These are phyloP conservation scores for Byssothecium circinans DNA, from an alignment of 2,329 filamentous ascomycete genomes.

Conservation along the genomic window DNA sequence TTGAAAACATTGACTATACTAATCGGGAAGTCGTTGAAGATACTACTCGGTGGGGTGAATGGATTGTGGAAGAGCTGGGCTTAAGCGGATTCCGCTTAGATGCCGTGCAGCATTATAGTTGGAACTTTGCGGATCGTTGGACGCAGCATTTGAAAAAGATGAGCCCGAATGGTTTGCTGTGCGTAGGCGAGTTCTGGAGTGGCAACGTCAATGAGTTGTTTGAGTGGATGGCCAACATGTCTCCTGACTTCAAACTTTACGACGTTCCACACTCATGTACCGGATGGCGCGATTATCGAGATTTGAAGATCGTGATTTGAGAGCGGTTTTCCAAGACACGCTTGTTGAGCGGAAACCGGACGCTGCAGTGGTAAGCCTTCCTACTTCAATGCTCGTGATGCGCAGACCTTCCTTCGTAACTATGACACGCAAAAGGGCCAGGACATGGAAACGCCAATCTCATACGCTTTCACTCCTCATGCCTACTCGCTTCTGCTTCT, in stretches of 20 bases:
- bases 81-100: constrained; percentile 67
- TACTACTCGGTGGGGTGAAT: constrained; percentile 64
- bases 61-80: constrained; percentile 60
- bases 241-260: constrained; percentile 56
- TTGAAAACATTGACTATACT: constrained; percentile 64
- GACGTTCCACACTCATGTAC: constrained; percentile 67
- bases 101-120: constrained; percentile 69
- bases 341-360: constrained; percentile 55
- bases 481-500: constrained; percentile 71
- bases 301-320: constrained; percentile 59
- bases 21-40: constrained; percentile 60
- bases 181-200: constrained; percentile 69
- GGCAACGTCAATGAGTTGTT: constrained; percentile 57
- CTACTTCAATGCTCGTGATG: neutral
- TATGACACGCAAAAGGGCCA: constrained; percentile 63
- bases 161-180: constrained; percentile 58
- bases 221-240: constrained; percentile 57
- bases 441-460: constrained; percentile 58
- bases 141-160: constrained; percentile 51
- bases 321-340: constrained; percentile 60
- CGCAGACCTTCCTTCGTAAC: constrained; percentile 66
- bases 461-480: constrained; percentile 65
- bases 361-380: constrained; percentile 56
- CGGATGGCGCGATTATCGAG: constrained; percentile 63
- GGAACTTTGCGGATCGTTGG: constrained; percentile 62